Percentiles rank a stretch among this genome's conserved stretches.
phyloP scores from a whole-genome alignment of 306 rosid genomes.

The Cajanus cajan region DNA sequence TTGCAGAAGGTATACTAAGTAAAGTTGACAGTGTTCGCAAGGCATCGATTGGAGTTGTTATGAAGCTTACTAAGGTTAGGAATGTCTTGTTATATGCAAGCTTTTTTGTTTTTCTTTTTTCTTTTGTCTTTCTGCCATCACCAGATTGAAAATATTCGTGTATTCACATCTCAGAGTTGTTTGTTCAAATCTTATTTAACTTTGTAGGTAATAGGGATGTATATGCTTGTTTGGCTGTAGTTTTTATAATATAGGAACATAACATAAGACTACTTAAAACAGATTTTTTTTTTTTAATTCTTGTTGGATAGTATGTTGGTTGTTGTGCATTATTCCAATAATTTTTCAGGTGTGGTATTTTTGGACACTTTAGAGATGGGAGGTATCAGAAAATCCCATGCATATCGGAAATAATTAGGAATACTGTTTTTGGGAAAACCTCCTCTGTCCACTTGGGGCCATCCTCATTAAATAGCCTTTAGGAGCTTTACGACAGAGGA shows the following conservation, averaged over 20 bases:
- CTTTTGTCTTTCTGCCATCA: not conserved
- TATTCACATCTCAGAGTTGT: not conserved
- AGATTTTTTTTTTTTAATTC: not conserved
- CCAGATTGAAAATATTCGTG: not conserved
- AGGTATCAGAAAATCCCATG: too few species aligned
- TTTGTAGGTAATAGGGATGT: not conserved
- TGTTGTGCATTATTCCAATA: not conserved
- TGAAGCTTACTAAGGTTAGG: slow-evolving; percentile 95
- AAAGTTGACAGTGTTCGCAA: slow-evolving; percentile 87
- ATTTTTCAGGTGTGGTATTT: not conserved
- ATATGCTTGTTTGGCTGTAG: not conserved
- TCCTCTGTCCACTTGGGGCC: too few species aligned
- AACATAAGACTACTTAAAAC: not conserved
- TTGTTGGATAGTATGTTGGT: not conserved
- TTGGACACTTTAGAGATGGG: not conserved
- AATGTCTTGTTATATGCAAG: slow-evolving; percentile 18
- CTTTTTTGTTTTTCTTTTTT: not conserved
- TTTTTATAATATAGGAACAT: not conserved
- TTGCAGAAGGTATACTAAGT: slow-evolving; percentile 87
- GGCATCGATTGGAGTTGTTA: slow-evolving; percentile 85
- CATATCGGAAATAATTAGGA: too few species aligned
- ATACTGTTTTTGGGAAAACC: too few species aligned
- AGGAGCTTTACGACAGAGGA: too few species aligned
- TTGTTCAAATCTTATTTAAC: not conserved
- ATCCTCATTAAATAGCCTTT: too few species aligned